phyloP scores from a whole-genome alignment of 1,139 yeast species.

The Geotrichum bryndzae region DNA sequence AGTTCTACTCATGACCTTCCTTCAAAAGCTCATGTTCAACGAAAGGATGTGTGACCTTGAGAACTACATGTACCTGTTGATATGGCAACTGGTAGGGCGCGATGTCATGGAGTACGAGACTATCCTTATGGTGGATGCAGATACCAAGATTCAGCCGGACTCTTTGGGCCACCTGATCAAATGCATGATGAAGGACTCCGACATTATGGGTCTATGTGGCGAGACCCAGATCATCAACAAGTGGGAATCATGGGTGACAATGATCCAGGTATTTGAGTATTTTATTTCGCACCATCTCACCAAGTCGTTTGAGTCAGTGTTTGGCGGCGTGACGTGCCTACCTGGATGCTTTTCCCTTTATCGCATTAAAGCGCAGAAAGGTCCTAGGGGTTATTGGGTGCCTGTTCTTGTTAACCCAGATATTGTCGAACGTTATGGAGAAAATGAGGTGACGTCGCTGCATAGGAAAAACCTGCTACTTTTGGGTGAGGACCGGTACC shows the following conservation, averaged over 20 bases:
- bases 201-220: constrained; percentile 36
- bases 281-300: constrained; percentile 37
- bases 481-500: constrained; percentile 36
- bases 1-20: constrained; percentile 33
- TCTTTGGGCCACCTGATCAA: constrained; percentile 33
- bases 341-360: constrained; percentile 39
- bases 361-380: constrained; percentile 48
- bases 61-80: constrained; percentile 32
- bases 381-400: constrained; percentile 58
- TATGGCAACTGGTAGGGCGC: constrained; percentile 30
- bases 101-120: constrained; percentile 33
- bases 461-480: constrained; percentile 35
- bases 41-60: constrained; percentile 36
- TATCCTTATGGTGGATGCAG: constrained; percentile 37
- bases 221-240: constrained; percentile 35
- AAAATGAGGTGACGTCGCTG: constrained; percentile 32
- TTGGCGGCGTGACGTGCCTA: constrained; percentile 37
- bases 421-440: constrained; percentile 34
- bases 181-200: constrained; percentile 30
- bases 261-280: constrained; percentile 38
- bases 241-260: constrained; percentile 34
- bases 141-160: constrained; percentile 34
- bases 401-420: constrained; percentile 44
- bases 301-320: constrained; percentile 36
- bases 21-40: constrained; percentile 36